phyloP scores from a whole-genome alignment of 352 stramenopile genomes.

The Phytopythium litorale region DNA sequence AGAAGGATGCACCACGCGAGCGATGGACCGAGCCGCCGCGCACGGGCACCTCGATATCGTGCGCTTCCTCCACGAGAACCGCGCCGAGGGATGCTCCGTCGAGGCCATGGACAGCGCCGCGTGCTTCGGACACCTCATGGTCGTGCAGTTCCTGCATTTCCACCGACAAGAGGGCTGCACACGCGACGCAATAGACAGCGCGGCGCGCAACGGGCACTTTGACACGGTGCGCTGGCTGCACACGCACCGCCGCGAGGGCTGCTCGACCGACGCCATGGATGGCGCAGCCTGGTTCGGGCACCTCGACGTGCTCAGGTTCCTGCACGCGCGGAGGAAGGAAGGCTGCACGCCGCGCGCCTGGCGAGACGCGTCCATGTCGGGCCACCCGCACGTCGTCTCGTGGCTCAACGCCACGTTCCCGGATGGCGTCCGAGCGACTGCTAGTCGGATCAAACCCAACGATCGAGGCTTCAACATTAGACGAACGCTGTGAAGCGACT shows the following conservation, averaged over 20 bases:
- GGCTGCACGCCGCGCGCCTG: conserved; percentile 1
- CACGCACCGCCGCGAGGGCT: conserved; percentile 1
- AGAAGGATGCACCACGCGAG: conserved; percentile 9
- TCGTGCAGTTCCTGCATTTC: conserved; percentile 1
- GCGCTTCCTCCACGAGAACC: conserved; percentile 11
- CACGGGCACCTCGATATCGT: conserved; percentile 9
- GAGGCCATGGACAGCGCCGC: conserved; percentile 5
- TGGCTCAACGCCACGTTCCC: background rate
- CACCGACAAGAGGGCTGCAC: background rate
- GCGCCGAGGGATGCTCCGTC: conserved; percentile 6
- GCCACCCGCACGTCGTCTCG: background rate
- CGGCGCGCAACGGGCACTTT: background rate
- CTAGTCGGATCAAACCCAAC: background rate
- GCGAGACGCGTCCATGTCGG: conserved; percentile 1
- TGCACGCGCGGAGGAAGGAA: background rate
- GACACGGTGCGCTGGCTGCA: conserved; percentile 2
- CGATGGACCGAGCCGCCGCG: conserved; percentile 6
- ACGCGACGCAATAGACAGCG: background rate
- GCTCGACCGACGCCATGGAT: conserved; percentile 1
- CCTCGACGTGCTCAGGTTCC: conserved; percentile 3
- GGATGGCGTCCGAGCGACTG: background rate
- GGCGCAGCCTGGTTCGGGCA: conserved; percentile 3
- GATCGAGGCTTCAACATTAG: background rate
- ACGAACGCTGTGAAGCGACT: background rate
- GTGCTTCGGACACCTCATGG: background rate